Evolutionary conservation across 306 rosid genomes (phyloP), one percentile per base, ranked within the genome.

Genomic region (Begonia masoniana): DNA sequence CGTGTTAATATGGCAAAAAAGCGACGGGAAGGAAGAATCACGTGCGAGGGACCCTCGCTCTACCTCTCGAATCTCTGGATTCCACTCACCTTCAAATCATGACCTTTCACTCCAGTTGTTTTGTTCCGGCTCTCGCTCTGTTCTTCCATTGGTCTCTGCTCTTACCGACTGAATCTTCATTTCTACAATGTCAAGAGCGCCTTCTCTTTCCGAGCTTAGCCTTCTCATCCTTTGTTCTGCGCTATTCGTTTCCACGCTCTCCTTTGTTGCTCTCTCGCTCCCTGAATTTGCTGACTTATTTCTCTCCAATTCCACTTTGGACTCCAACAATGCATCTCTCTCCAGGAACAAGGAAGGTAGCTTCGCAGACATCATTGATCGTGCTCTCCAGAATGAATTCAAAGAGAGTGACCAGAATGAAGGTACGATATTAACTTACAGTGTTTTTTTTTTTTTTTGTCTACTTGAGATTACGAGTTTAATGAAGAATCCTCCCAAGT

Each of bases 351-450:
- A 81, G 26, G 95, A 88, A 66, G 94, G 79, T 2, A 83, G 88
- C 67, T 91, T 91, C 54, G 96, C 99, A 3, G 94, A 91, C 59
- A 91, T 91, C 67, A 81, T 91, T 56, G 99, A 91, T 74, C 91
- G 84, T 47, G 99, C 96, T 63, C 74, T 91, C 26, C 86, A 87
- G 75, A 78, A 86, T 41, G 99, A 91, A 78, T 91, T 91, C 88
- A 64, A 82, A 50, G 96, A 91, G 43, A 76, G 71, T 68, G 99
- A 91, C 48, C 99, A 86, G 67, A 79, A 80, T 39, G 94, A 91
- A 91, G 94, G 96, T 85, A 45, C 12, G 74, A 78, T 51, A 52
- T 47, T 55, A 35, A 31, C 39, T 31, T 31, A 21, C 24, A 21
- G 2, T 21, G 24, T 21, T 6, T 31, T 31, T 31, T 31, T 31